Percentiles rank a stretch among this genome's conserved stretches.
Evolutionary conservation across 2,329 filamentous ascomycete species (phyloP).

Genomic region (Orbilia oligospora): DNA sequence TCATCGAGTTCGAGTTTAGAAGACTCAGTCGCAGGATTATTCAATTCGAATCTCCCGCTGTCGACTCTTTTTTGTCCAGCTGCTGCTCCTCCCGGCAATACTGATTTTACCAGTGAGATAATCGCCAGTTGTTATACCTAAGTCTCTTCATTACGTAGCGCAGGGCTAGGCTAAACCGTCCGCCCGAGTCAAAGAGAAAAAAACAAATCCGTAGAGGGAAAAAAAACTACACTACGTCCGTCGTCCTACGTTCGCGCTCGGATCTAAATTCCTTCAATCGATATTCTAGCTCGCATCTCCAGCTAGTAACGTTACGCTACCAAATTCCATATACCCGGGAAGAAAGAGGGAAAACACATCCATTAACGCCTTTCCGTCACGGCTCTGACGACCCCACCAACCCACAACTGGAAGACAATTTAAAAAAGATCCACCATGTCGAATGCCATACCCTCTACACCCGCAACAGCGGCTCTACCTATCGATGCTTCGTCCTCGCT

Average conservation of each 20-base stretch:
- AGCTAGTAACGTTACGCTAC: slow-evolving; percentile 16
- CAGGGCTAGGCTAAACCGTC: slow-evolving; percentile 10
- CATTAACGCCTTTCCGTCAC: slow-evolving; percentile 25
- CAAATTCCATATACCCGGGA: slow-evolving; percentile 12
- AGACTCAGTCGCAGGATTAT: slow-evolving; percentile 11
- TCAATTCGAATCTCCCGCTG: slow-evolving; percentile 5
- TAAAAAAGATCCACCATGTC: slow-evolving; percentile 36
- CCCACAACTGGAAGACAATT: slow-evolving; percentile 23
- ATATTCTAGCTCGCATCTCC: slow-evolving; percentile 2
- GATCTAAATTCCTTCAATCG: slow-evolving; percentile 9
- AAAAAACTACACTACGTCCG: slow-evolving; percentile 1
- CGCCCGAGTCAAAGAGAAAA: slow-evolving; percentile 9
- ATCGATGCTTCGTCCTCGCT: slow-evolving; percentile 71
- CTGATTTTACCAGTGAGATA: not conserved
- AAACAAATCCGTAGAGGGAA: not conserved
- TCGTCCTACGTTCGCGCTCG: slow-evolving; percentile 7
- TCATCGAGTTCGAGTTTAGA: slow-evolving; percentile 18
- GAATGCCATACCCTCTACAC: slow-evolving; percentile 51
- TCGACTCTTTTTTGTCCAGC: slow-evolving; percentile 3
- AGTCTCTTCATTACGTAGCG: slow-evolving; percentile 50
- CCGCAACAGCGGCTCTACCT: slow-evolving; percentile 67
- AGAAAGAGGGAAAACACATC: slow-evolving; percentile 12
- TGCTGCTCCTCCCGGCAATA: not conserved
- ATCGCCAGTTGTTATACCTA: slow-evolving; percentile 10
- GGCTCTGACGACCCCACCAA: slow-evolving; percentile 49